phyloP scores from a whole-genome alignment of 1,284 basidiomycete genomes.

The Trichosporon asahii region DNA sequence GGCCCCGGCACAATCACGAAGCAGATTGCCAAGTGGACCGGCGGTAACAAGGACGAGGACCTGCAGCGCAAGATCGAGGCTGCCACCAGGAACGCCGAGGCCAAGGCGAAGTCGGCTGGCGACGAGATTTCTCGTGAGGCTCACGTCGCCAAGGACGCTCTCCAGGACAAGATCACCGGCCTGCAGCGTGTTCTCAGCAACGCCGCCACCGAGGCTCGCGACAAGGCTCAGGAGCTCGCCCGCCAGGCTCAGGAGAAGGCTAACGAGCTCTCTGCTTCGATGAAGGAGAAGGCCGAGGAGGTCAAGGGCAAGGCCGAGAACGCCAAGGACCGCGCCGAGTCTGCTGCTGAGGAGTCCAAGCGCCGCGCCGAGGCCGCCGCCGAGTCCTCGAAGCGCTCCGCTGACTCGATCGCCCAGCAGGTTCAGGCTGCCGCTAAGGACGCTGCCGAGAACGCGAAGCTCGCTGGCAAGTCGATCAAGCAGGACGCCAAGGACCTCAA shows the following conservation, averaged over 20 bases:
- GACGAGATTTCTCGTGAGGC: slow-evolving; percentile 27
- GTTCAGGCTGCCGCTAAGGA: slow-evolving; percentile 17
- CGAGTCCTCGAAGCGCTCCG: slow-evolving; percentile 22
- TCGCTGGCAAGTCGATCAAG: slow-evolving; percentile 27
- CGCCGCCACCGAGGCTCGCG: slow-evolving; percentile 33
- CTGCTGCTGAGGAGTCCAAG: slow-evolving; percentile 28
- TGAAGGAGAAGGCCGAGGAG: slow-evolving; percentile 24
- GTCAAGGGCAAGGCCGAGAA: slow-evolving; percentile 27
- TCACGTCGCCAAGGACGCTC: slow-evolving; percentile 30
- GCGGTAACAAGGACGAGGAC: slow-evolving; percentile 52
- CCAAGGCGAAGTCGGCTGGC: slow-evolving; percentile 49
- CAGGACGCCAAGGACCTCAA: slow-evolving; percentile 34
- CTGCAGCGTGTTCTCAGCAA: slow-evolving; percentile 6
- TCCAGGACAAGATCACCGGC: slow-evolving; percentile 7
- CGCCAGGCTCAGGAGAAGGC: slow-evolving; percentile 13
- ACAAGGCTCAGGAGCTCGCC: slow-evolving; percentile 17
- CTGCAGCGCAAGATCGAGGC: slow-evolving; percentile 29
- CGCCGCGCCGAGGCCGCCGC: slow-evolving; percentile 8
- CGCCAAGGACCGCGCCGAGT: slow-evolving; percentile 22
- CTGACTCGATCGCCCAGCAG: slow-evolving; percentile 30
- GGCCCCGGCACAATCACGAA: slow-evolving; percentile 58
- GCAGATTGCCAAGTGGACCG: slow-evolving; percentile 55
- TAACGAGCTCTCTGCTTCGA: slow-evolving; percentile 34
- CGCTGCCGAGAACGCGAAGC: slow-evolving; percentile 30
- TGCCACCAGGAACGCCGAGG: slow-evolving; percentile 49